Percentiles rank a stretch among this genome's conserved stretches.
Evolutionary conservation across 257 asterid genomes (phyloP).

Genomic region (Solanum etuberosum): DNA sequence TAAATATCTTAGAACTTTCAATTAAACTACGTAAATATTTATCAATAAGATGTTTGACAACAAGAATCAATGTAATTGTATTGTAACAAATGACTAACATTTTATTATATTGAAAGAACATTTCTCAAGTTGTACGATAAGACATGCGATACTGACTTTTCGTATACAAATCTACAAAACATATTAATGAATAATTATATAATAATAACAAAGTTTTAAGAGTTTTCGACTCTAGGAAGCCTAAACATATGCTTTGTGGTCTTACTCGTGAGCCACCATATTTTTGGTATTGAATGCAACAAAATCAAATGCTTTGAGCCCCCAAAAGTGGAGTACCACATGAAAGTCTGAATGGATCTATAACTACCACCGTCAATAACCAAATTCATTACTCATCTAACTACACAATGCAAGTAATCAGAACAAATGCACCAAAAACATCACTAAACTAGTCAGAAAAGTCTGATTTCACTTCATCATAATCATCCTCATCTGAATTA

Average conservation of each 20-base stretch:
- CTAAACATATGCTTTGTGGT: background rate
- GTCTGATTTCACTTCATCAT: background rate
- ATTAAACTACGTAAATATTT: background rate
- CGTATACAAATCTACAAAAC: background rate
- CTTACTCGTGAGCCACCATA: background rate
- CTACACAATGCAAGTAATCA: background rate
- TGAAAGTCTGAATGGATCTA: background rate
- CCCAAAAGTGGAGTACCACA: background rate
- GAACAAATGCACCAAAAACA: background rate
- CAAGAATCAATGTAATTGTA: background rate
- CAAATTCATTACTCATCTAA: background rate
- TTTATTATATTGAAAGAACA: background rate
- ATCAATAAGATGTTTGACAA: background rate
- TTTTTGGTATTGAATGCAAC: background rate
- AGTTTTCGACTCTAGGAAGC: background rate
- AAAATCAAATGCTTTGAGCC: background rate
- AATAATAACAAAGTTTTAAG: background rate
- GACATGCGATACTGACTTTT: background rate
- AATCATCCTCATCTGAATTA: background rate
- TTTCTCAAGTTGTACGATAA: background rate
- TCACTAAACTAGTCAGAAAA: background rate
- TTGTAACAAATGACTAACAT: background rate
- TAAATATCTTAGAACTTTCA: background rate
- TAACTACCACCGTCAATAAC: background rate
- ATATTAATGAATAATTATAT: background rate